Conservation (phyloP, 208 protist species). For the Phytomonas sp. region DNA sequence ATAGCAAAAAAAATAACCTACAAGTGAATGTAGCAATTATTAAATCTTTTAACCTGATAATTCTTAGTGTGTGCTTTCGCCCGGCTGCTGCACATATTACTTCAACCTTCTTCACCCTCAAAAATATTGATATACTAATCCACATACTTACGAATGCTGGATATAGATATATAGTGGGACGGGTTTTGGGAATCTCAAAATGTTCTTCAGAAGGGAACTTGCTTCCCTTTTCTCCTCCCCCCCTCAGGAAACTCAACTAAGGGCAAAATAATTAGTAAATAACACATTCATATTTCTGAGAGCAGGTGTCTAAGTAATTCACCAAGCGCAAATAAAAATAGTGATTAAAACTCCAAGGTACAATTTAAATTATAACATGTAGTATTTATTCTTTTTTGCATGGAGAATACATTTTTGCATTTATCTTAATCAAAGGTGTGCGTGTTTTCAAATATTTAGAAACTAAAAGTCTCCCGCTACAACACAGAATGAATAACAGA, state of each 20-base stretch:
- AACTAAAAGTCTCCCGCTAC: no score
- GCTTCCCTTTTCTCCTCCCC: no score
- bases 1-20: slow-evolving; percentile 6
- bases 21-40: neutral
- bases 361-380: no score
- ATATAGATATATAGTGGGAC: neutral
- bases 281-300: neutral
- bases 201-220: neutral
- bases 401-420: no score
- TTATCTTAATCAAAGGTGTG: no score
- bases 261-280: neutral
- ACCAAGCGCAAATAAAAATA: neutral
- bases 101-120: neutral
- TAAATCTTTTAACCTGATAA: neutral
- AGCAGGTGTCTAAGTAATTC: neutral
- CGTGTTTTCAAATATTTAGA: no score
- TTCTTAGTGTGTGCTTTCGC: neutral
- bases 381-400: no score
- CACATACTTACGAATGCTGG: neutral
- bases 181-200: neutral
- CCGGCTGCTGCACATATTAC: neutral
- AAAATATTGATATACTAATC: neutral
- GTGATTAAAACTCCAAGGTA: neutral
- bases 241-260: neutral
- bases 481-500: no score